A percentile compares a stretch with the other conserved stretches of the same genome.
Conservation (phyloP, 148 eudicot genomes). For the Arctostaphylos glauca region DNA sequence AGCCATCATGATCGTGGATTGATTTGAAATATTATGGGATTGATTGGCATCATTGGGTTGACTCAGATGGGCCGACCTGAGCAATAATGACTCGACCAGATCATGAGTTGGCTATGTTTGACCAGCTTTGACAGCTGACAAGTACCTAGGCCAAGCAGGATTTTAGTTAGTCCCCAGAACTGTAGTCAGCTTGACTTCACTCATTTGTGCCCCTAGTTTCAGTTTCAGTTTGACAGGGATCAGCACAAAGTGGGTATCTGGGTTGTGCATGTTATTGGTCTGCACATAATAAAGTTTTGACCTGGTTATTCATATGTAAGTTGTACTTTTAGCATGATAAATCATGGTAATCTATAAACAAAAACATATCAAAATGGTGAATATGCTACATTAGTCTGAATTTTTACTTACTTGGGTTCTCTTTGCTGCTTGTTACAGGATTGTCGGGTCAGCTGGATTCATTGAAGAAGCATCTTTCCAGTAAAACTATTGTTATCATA, state of each 20-base stretch:
- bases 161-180: too few species aligned
- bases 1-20: too few species aligned
- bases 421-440: slow-evolving; percentile 42
- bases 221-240: neutral
- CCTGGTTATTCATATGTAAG: slow-evolving; percentile 1
- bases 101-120: too few species aligned
- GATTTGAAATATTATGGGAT: too few species aligned
- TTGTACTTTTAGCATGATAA: neutral
- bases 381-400: neutral
- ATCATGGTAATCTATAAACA: slow-evolving; percentile 10
- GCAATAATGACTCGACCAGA: too few species aligned
- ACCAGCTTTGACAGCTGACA: too few species aligned
- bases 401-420: neutral
- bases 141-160: too few species aligned
- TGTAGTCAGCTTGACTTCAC: neutral
- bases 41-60: too few species aligned
- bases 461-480: slow-evolving; percentile 40
- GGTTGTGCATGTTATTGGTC: neutral
- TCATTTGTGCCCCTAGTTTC: neutral
- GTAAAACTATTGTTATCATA: slow-evolving; percentile 49
- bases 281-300: neutral
- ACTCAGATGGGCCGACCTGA: too few species aligned
- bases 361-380: neutral
- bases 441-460: slow-evolving; percentile 31
- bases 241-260: neutral